Evolutionary conservation across 176 grass and related monocot genomes (phyloP).

Genomic region (barley (Hordeum vulgare)): MorexV3_pseudomolecules_assembly NC_058520.1:512904582-512905081

Average conservation of each 20-base stretch:
- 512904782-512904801: not conserved
- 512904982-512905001: no score
- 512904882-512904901: no score
- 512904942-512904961: no score
- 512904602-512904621: constrained; percentile 23
- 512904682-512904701: constrained; percentile 5
- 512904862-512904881: not conserved
- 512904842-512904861: not conserved
- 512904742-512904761: not conserved
- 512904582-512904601: constrained; percentile 70
- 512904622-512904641: constrained; percentile 35
- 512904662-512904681: not conserved
- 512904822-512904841: not conserved
- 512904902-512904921: no score
- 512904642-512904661: not conserved
- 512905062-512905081: no score
- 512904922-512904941: no score
- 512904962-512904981: no score
- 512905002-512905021: no score
- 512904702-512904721: not conserved
- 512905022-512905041: no score
- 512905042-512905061: no score
- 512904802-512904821: no score
- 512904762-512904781: not conserved
- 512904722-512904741: not conserved